Percentiles rank a stretch among this genome's conserved stretches.
phyloP scores from a whole-genome alignment of 139 green algal species.

The Pseudopediastrum boryanum region DNA sequence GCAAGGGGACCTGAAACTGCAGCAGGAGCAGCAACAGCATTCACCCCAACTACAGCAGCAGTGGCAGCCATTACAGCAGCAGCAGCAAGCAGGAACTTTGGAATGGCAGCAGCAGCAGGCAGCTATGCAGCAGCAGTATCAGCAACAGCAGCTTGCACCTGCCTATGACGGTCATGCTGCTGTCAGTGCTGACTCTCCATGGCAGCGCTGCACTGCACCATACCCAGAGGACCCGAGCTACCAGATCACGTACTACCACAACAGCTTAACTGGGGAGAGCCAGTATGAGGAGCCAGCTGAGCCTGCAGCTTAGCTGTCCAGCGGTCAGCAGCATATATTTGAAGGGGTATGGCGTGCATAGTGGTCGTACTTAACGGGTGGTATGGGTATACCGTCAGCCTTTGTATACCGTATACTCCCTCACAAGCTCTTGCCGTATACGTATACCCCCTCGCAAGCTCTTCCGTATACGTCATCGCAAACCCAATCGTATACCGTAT shows the following conservation, averaged over 20 bases:
- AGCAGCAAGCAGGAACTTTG: too few relatives aligned
- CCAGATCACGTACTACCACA: conserved; percentile 53
- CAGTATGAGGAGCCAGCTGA: conserved; percentile 54
- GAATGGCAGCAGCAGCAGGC: neutral
- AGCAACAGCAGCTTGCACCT: neutral
- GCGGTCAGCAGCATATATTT: neutral
- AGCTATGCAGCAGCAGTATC: neutral
- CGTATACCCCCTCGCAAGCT: neutral
- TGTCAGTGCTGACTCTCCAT: conserved; percentile 2
- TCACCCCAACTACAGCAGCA: too few relatives aligned
- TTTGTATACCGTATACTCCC: neutral
- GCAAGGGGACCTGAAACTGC: neutral
- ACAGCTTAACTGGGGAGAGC: conserved; percentile 38
- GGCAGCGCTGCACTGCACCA: conserved; percentile 39
- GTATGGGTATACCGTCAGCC: neutral
- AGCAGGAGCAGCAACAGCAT: conserved; percentile 6
- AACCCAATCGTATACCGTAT: too few relatives aligned
- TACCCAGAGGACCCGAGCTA: conserved; percentile 36
- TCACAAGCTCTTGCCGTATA: neutral
- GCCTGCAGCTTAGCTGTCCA: conserved; percentile 15
- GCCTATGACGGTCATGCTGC: neutral
- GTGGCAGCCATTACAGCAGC: neutral
- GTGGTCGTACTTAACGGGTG: neutral
- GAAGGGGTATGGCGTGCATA: too few relatives aligned
- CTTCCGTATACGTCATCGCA: too few relatives aligned